Evolutionary conservation across 192 early-diverging fungal species (phyloP), one percentile per base, ranked within the genome.

Genomic region (Umbelopsis ramanniana): DNA sequence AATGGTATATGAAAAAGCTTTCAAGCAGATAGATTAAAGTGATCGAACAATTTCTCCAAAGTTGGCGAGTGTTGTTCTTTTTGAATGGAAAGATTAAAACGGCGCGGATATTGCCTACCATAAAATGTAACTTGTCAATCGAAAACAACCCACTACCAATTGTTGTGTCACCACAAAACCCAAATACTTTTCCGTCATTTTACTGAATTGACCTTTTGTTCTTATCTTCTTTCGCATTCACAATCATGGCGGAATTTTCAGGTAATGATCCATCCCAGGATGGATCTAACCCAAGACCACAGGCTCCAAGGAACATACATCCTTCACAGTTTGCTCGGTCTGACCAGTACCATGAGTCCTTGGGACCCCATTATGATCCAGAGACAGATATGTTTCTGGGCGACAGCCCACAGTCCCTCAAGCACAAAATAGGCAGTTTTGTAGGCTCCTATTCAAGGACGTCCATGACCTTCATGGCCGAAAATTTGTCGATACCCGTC

Each of bases 381-480:
- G 57, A 63, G 33, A n/a, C 57, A 7, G 57, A 63, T 63, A 29
- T 19, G 15, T 3, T 63, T 7, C 26, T 63, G 57, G 37, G 57
- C 35, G 57, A 33, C 7, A 63, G 57, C 17, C 57, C 57, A 37
- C 26, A 63, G 26, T 63, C 57, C 26, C 11, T 70, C 69, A 53
- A 52, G 15, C 46, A 70, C 0, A 52, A 73, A 15, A 19, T 79
- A 9, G 77, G 70, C 26, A 70, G 67, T 6, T 79, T 79, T 72
- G 74, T 74, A 5, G 69, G 70, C 6, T 74, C 77, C 9, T 79
- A 75, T 29, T 74, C 77, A 5, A 70, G 77, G 29, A 68, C 77
- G 9, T 74, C 77, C 24, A 46, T 79, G 22, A 57, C 54, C 6
- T 74, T 71, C 17, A 79, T 79, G 77, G 77, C 77, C 14, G 77